Evolutionary conservation across 1,139 yeast genomes (phyloP).

Genomic region (Suhomyces atakaporum): DNA sequence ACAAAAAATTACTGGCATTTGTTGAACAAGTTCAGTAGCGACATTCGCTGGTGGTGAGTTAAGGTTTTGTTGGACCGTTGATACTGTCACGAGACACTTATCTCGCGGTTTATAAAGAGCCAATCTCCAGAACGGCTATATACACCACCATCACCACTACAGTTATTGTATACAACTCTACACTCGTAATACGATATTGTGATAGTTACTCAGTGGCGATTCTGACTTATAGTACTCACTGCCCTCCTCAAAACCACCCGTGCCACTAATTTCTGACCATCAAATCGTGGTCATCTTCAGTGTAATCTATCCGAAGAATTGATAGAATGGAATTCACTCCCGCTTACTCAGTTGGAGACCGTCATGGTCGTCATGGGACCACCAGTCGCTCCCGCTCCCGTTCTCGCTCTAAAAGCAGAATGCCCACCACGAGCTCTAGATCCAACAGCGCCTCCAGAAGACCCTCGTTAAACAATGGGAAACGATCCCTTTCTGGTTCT

Average conservation of each 20-base stretch:
- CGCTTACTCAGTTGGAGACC: constrained; percentile 10
- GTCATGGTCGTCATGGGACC: constrained; percentile 4
- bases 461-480: constrained; percentile 30
- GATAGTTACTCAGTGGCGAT: no score
- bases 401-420: constrained; percentile 42
- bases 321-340: constrained; percentile 10
- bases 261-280: no score
- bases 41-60: no score
- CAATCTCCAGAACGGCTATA: not conserved
- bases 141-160: not conserved
- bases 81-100: constrained; percentile 1
- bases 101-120: not conserved
- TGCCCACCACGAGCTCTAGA: constrained; percentile 36
- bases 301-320: not conserved
- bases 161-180: no score
- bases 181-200: no score
- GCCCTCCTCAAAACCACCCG: no score
- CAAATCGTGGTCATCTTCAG: not conserved
- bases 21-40: no score
- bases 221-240: no score
- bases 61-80: no score
- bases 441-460: constrained; percentile 40
- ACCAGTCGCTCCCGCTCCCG: constrained; percentile 29
- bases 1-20: no score
- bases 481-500: constrained; percentile 33